phyloP scores from a whole-genome alignment of 2,329 filamentous ascomycete genomes.

The Magnaporthiopsis rhizophila region DNA sequence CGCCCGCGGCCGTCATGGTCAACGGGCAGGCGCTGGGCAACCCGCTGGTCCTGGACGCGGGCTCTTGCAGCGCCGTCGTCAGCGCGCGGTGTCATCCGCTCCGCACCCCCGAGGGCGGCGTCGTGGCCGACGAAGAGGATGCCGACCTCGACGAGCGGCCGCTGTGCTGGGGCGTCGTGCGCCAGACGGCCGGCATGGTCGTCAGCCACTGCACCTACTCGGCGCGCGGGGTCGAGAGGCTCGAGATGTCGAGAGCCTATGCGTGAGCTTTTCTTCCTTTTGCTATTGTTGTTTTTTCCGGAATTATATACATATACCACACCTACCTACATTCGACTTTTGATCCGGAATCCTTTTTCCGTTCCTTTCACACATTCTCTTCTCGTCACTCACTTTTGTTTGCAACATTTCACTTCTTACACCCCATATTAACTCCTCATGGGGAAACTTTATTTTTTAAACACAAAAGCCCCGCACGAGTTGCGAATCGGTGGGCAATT shows the following conservation, averaged over 20 bases:
- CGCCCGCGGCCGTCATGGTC: constrained; percentile 25
- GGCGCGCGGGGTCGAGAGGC: constrained; percentile 22
- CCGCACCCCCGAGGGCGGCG: constrained; percentile 13
- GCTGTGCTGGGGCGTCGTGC: constrained; percentile 29
- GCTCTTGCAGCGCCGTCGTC: constrained; percentile 44
- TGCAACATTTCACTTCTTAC: no score
- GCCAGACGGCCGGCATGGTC: constrained; percentile 32
- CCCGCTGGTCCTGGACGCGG: constrained; percentile 38
- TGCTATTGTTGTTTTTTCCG: not conserved
- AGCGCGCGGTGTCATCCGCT: constrained; percentile 34
- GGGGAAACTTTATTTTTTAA: no score
- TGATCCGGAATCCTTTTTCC: no score
- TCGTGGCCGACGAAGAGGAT: constrained; percentile 14
- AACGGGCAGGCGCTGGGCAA: constrained; percentile 33
- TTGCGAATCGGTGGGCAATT: no score
- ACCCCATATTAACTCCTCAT: no score
- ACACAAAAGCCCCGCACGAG: no score
- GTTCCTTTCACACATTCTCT: no score
- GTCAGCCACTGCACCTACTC: constrained; percentile 38
- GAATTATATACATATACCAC: no score
- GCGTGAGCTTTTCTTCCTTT: constrained; percentile 19
- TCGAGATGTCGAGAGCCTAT: constrained; percentile 30
- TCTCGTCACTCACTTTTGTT: no score
- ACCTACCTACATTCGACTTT: no score
- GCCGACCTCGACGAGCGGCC: constrained; percentile 13